These are phyloP conservation scores for Fusarium torreyae DNA, from an alignment of 2,329 filamentous ascomycete genomes.

Conservation along the genomic window DNA sequence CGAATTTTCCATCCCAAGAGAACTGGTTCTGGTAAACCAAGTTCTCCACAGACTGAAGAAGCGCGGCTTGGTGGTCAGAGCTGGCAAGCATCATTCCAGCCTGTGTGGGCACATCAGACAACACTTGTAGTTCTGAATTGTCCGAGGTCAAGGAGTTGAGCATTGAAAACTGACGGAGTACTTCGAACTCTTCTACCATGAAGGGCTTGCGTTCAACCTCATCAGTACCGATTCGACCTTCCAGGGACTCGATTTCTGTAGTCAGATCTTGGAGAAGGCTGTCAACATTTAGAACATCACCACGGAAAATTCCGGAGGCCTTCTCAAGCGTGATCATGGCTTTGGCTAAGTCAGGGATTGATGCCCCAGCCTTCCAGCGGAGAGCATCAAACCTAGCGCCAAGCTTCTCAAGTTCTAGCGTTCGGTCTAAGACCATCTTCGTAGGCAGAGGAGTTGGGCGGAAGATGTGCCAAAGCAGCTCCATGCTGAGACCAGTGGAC, in stretches of 20 bases:
- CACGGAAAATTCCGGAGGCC: slow-evolving; percentile 69
- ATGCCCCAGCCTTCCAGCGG: slow-evolving; percentile 70
- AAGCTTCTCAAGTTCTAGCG: slow-evolving; percentile 68
- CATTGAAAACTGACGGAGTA: slow-evolving; percentile 67
- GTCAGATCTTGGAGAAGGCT: slow-evolving; percentile 66
- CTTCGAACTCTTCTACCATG: slow-evolving; percentile 70
- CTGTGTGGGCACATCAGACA: slow-evolving; percentile 61
- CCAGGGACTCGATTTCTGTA: slow-evolving; percentile 67
- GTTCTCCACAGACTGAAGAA: slow-evolving; percentile 65
- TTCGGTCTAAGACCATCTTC: slow-evolving; percentile 61
- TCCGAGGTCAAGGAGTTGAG: slow-evolving; percentile 53
- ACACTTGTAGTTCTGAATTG: slow-evolving; percentile 60
- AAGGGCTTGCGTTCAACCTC: slow-evolving; percentile 63
- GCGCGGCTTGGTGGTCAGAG: slow-evolving; percentile 55
- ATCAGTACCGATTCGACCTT: slow-evolving; percentile 61
- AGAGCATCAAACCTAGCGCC: slow-evolving; percentile 73
- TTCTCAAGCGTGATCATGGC: slow-evolving; percentile 69
- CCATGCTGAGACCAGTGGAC: slow-evolving; percentile 84
- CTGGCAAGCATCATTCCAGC: slow-evolving; percentile 54
- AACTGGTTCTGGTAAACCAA: slow-evolving; percentile 59
- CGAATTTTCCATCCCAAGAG: slow-evolving; percentile 59
- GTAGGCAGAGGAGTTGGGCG: slow-evolving; percentile 73
- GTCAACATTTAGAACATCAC: slow-evolving; percentile 58
- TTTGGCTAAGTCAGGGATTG: slow-evolving; percentile 66
- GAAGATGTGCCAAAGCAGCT: slow-evolving; percentile 80